These are phyloP conservation scores for Orbilia ellipsospora DNA, from an alignment of 2,329 filamentous ascomycete species.

Conservation along the genomic window DNA sequence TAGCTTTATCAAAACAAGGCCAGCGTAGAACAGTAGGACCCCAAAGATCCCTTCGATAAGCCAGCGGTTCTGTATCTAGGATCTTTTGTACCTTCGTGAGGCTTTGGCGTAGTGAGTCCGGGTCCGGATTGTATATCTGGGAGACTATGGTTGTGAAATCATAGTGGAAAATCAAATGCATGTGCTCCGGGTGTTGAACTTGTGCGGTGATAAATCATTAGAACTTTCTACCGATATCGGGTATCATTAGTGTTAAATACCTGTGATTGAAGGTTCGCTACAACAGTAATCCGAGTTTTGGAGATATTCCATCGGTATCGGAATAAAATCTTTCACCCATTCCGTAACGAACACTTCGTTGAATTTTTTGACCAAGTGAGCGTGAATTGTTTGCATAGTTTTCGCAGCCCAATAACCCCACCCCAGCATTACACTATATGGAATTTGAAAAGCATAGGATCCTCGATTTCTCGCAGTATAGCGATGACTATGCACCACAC, in stretches of 20 bases:
- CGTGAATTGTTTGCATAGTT: background rate
- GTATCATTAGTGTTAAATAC: background rate
- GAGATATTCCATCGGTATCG: background rate
- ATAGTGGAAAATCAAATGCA: background rate
- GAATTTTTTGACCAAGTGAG: background rate
- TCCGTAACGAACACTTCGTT: background rate
- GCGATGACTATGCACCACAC: background rate
- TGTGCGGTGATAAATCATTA: background rate
- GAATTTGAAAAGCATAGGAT: background rate
- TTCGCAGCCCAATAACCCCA: conserved; percentile 2
- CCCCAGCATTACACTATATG: background rate
- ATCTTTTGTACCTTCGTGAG: background rate
- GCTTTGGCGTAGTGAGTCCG: background rate
- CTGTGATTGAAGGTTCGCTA: background rate
- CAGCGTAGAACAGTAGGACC: background rate
- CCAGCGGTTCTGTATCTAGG: background rate
- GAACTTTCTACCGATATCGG: background rate
- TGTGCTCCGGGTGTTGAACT: background rate
- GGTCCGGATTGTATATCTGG: background rate
- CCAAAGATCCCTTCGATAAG: too few species aligned
- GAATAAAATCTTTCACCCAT: background rate
- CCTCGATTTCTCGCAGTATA: background rate
- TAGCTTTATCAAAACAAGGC: background rate
- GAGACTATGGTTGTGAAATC: background rate
- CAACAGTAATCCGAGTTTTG: background rate